Conservation (phyloP, 1,284 basidiomycete genomes). For the Trichosporon sp. region DNA sequence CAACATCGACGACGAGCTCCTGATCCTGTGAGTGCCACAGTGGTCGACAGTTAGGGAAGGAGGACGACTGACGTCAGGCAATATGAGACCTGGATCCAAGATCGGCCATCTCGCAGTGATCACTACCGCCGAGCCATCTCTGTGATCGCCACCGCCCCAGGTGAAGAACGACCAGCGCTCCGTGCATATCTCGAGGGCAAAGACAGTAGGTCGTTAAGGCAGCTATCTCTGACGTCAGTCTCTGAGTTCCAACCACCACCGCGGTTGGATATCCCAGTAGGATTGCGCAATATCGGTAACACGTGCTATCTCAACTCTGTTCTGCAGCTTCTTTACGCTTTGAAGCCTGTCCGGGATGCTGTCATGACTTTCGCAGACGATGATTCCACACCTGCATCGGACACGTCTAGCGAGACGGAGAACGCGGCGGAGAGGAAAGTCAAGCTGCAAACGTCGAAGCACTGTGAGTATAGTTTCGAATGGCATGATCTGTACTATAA, state of each 20-base stretch:
- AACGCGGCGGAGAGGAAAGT: conserved; percentile 27
- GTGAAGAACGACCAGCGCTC: conserved; percentile 45
- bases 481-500: too few relatives aligned
- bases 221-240: conserved; percentile 21
- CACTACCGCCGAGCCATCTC: conserved; percentile 48
- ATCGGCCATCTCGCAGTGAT: conserved; percentile 37
- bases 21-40: conserved; percentile 19
- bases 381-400: not conserved
- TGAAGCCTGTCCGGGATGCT: conserved; percentile 53
- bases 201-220: conserved; percentile 24
- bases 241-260: conserved; percentile 37
- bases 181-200: conserved; percentile 41
- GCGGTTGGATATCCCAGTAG: conserved; percentile 52
- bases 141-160: conserved; percentile 50
- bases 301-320: conserved; percentile 57
- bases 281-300: conserved; percentile 56
- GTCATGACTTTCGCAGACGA: conserved; percentile 43
- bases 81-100: conserved; percentile 42
- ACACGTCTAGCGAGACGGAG: not conserved
- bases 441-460: conserved; percentile 33
- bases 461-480: conserved; percentile 42
- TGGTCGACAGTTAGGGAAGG: too few relatives aligned
- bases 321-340: conserved; percentile 49
- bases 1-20: conserved; percentile 46
- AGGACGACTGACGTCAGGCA: conserved; percentile 38